Evolutionary conservation across 2,329 filamentous ascomycete genomes (phyloP), one percentile per base, ranked within the genome.

Genomic region (Botrytis elliptica): DNA sequence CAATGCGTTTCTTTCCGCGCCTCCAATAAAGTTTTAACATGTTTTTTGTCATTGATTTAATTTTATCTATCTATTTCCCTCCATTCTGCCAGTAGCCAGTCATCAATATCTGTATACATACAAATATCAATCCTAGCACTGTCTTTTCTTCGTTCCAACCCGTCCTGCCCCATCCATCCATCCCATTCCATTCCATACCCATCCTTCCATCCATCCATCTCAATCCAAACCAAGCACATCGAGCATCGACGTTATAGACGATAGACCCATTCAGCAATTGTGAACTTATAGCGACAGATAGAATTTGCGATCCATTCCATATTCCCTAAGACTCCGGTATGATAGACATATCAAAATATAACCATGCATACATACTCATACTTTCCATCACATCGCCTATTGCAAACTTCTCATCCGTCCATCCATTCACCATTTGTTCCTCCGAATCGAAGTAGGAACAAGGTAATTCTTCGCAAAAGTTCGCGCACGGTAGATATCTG

Each of bases 261-360:
- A 22, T 5, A 12, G 29, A 18, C 46, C 49, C 49, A 57, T 5
- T 25, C 36, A 68, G 66, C 66, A 42, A 68, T 57, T 68, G 36
- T 68, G 46, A 55, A 40, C 42, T 68, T 55, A 55, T 55, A 68
- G 46, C 46, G 36, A 55, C 46, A 68, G 20, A 68, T 68, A 55
- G 46, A 55, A 40, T 14, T 40, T 68, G 65, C 46, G 25, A 55
- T 40, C 20, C 22, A 52, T 57, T 29, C n/a, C 52, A 57, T 57
- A 40, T n/a, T 40, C 36, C 66, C 22, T 42, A 38, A 57, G 66
- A 40, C 46, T 25, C 6, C 10, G 49, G 36, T 42, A 57, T 57
- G 38, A 68, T 42, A 42, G 66, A 42, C 36, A 57, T 57, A 42
- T 68, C 49, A 57, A 57, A n/a, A 68, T 42, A 68, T 68, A 68